Evolutionary conservation across 148 eudicot species (phyloP).

Genomic region (Simmondsia chinensis): DNA sequence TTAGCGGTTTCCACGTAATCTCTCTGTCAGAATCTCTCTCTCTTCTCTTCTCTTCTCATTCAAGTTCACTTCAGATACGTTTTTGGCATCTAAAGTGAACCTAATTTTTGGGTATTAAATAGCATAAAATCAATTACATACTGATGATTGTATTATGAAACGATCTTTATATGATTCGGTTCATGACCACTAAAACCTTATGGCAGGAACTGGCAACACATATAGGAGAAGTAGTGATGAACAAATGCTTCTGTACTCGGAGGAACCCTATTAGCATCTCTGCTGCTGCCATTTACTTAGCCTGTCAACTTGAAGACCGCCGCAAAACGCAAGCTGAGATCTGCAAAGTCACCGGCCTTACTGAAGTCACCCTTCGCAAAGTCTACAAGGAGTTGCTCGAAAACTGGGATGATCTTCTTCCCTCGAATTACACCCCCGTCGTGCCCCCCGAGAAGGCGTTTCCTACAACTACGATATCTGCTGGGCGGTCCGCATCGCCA

Average conservation of each 20-base stretch:
- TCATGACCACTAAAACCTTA: neutral
- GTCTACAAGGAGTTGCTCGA: slow-evolving; percentile 94
- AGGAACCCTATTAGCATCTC: slow-evolving; percentile 97
- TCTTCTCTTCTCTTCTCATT: no score
- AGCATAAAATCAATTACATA: no score
- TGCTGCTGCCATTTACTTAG: slow-evolving; percentile 95
- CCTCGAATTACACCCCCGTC: slow-evolving; percentile 85
- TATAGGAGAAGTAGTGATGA: slow-evolving; percentile 97
- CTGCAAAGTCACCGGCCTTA: slow-evolving; percentile 93
- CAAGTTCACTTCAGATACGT: no score
- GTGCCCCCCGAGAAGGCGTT: slow-evolving; percentile 98
- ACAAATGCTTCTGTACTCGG: slow-evolving; percentile 97
- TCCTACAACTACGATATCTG: slow-evolving; percentile 69
- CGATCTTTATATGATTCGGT: neutral
- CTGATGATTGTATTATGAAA: no score
- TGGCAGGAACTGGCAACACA: slow-evolving; percentile 92
- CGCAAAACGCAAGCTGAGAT: slow-evolving; percentile 99
- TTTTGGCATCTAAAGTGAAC: no score
- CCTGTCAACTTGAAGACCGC: slow-evolving; percentile 90
- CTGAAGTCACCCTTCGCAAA: slow-evolving; percentile 90
- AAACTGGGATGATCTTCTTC: slow-evolving; percentile 97
- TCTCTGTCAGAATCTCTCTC: no score
- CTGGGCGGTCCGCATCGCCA: slow-evolving; percentile 57
- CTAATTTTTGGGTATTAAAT: no score
- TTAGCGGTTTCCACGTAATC: no score